Base-by-base conservation (phyloP, 2,329 filamentous ascomycete genomes). In the Exophiala sp. region DNA sequence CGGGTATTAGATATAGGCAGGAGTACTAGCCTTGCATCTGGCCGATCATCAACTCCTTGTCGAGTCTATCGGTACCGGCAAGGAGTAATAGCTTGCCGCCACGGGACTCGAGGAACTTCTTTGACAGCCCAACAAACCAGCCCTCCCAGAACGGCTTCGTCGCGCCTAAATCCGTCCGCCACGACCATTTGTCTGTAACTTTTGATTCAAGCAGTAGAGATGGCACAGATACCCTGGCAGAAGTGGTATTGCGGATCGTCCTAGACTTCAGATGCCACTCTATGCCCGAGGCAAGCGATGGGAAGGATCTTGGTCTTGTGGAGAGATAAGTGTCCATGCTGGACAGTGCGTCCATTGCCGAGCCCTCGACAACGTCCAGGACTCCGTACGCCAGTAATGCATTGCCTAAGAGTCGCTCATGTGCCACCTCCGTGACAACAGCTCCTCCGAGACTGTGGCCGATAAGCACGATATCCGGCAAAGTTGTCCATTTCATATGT, bases 391-490 rank as follows among this genome's bases (percentile, higher is more conserved):
- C 94, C 12, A 97, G 76, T 1, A 97, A 69, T 21, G 84, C 80
- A 35, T 73, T 69, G 1, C 87, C 88, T 34, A 96, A 74, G 36
- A 78, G 74, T 1, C 83, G 83, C 14, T 78, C 79, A 65, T 81
- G 84, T 10, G 91, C 91, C 52, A 95, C 77, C 65, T 96, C 84
- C 0, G 90, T 95, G 7, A 96, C 84, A 0, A 97, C 89, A 5
- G 92, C 92, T 11, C 94, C 94, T 49, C 94, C 94, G 2, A 97
- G 82, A 36, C 89, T 95, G 72, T 99, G 94, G 24, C 94, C 94
- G 6, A 99, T 84, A 0, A 97, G 81, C 24, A 97, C 75, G 20
- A 92, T 73, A 33, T 87, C 82, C 1, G 94, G 94, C 11, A 94
- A 70, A 3, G 76, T 73, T 0, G 79, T 65, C 92, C 92, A 97